Percentiles rank a stretch among this genome's conserved stretches.
Conservation (phyloP, 495 filamentous ascomycete species). For the Xylaria bambusicola region DNA sequence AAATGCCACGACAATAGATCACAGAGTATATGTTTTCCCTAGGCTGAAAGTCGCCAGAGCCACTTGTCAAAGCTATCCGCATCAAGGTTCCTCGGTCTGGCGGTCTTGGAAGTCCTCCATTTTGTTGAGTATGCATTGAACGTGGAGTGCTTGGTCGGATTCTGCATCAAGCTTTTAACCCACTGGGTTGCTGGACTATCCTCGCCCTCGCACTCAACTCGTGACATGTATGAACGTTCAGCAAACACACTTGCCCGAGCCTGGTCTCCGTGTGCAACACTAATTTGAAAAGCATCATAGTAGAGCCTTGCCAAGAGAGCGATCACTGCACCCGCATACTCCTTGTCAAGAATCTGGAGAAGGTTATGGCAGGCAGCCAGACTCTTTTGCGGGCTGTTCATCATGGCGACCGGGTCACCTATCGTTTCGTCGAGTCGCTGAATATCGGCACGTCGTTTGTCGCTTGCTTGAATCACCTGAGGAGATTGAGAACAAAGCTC, state of each 20-base stretch:
- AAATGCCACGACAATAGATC: too few species aligned
- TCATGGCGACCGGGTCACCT: conserved; percentile 28
- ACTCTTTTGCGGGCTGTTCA: conserved; percentile 26
- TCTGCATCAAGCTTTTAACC: conserved; percentile 33
- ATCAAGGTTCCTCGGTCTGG: conserved; percentile 35
- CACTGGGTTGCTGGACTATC: conserved; percentile 35
- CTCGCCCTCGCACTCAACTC: conserved; percentile 38
- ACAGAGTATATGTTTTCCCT: neutral
- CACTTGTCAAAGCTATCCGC: conserved; percentile 44
- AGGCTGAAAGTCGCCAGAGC: conserved; percentile 39
- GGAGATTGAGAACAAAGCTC: conserved; percentile 34
- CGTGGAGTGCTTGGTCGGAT: conserved; percentile 37
- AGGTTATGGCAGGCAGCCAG: conserved; percentile 33
- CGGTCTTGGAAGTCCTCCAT: conserved; percentile 36
- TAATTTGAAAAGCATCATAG: conserved; percentile 50
- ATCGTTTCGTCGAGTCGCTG: conserved; percentile 37
- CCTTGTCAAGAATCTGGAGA: conserved; percentile 33
- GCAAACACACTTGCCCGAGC: conserved; percentile 49
- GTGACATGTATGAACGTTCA: conserved; percentile 37
- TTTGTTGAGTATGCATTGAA: conserved; percentile 34
- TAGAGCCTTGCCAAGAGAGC: conserved; percentile 36
- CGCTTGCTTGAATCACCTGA: conserved; percentile 30
- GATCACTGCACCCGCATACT: conserved; percentile 29
- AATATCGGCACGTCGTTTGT: conserved; percentile 34
- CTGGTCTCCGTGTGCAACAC: conserved; percentile 45